A percentile compares a stretch with the other conserved stretches of the same genome.
phyloP scores from a whole-genome alignment of 768 basidiomycete genomes.

The Macrocybe gigantea region DNA sequence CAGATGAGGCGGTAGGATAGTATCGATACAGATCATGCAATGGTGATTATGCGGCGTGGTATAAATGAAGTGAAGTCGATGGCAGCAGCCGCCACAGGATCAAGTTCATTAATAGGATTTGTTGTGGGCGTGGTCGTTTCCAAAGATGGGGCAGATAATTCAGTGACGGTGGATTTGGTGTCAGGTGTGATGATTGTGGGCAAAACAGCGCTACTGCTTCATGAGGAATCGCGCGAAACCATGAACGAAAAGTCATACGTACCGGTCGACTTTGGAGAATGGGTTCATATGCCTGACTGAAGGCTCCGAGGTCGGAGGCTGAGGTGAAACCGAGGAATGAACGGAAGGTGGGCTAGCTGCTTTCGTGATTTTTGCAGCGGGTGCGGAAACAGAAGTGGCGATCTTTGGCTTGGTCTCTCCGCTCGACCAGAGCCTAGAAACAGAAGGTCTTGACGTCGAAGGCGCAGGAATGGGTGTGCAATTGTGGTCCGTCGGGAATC shows the following conservation, averaged over 20 bases:
- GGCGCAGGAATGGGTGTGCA: constrained; percentile 26
- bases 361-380: constrained; percentile 11
- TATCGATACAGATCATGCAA: constrained; percentile 43
- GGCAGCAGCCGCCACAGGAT: constrained; percentile 27
- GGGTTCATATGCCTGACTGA: constrained; percentile 15
- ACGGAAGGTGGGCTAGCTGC: background rate
- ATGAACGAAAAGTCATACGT: constrained; percentile 28
- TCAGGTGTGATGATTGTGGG: constrained; percentile 8
- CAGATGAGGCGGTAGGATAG: constrained; percentile 13
- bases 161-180: background rate
- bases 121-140: constrained; percentile 12
- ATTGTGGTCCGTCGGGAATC: constrained; percentile 69
- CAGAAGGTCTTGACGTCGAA: background rate
- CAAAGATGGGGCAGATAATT: background rate
- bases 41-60: constrained; percentile 63
- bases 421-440: background rate
- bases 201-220: constrained; percentile 33
- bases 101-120: constrained; percentile 20
- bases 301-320: too few relatives aligned
- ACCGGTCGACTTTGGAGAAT: constrained; percentile 62
- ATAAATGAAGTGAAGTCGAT: constrained; percentile 47
- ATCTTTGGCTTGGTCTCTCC: too few relatives aligned
- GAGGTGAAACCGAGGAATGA: too few relatives aligned
- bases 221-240: constrained; percentile 62
- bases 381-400: constrained; percentile 15